Conservation (phyloP, 2,329 filamentous ascomycete species). For the Aureobasidium sp. region DNA sequence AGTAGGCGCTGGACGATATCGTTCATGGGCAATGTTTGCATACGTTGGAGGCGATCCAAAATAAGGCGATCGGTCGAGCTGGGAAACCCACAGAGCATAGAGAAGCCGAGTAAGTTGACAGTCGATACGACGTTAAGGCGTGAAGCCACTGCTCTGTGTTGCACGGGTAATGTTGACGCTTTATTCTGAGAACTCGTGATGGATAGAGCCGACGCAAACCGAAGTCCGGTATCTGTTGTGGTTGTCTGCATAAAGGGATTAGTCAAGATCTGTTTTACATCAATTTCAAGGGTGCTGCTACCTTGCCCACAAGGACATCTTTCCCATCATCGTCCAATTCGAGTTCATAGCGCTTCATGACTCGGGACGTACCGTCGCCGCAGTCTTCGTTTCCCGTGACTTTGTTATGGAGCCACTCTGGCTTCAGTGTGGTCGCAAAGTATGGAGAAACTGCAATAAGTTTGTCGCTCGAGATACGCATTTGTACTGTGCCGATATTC, state of each 20-base stretch:
- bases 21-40: background rate
- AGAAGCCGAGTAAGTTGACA: background rate
- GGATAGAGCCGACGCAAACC: background rate
- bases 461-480: background rate
- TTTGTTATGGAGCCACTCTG: background rate
- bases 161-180: too few relatives aligned
- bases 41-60: background rate
- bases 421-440: background rate
- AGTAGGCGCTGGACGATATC: background rate
- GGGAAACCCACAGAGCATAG: background rate
- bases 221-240: background rate
- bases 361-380: background rate
- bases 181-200: too few relatives aligned
- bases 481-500: background rate
- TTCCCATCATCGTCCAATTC: background rate
- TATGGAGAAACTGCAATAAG: background rate
- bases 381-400: background rate
- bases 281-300: background rate
- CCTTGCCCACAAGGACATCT: background rate
- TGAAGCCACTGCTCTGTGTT: too few relatives aligned
- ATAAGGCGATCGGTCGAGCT: background rate
- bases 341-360: background rate
- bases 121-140: background rate
- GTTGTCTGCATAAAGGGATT: background rate
- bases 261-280: background rate